Evolutionary conservation across 2,329 filamentous ascomycete genomes (phyloP).

Genomic region (Gremmenia infestans): DNA sequence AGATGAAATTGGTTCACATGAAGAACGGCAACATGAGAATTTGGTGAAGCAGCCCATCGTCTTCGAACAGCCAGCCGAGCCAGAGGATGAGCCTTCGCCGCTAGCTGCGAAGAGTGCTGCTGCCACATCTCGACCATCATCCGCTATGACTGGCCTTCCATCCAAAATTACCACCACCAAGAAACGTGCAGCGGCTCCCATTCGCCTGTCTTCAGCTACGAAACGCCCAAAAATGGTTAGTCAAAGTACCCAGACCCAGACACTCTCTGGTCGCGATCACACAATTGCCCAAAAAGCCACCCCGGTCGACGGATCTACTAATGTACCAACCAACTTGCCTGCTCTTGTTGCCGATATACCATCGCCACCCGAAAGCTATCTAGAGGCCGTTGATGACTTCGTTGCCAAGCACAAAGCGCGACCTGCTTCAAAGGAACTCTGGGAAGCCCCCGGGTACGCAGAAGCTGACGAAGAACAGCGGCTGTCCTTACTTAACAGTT

Average conservation of each 20-base stretch:
- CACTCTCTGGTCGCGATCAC: constrained; percentile 15
- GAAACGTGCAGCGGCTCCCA: constrained; percentile 13
- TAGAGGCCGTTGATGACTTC: constrained; percentile 20
- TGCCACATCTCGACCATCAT: constrained; percentile 7
- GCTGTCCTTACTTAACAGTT: constrained; percentile 40
- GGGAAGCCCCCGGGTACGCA: constrained; percentile 23
- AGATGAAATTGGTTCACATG: not conserved
- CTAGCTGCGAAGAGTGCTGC: constrained; percentile 18
- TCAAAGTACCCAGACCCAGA: constrained; percentile 29
- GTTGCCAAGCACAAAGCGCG: constrained; percentile 20
- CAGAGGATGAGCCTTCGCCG: constrained; percentile 15
- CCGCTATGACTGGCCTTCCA: constrained; percentile 13
- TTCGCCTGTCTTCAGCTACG: constrained; percentile 3
- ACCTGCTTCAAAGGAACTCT: constrained; percentile 23
- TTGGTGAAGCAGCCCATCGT: not conserved
- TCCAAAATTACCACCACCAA: constrained; percentile 17
- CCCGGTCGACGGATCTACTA: not conserved
- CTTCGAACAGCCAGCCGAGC: not conserved
- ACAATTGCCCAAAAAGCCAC: constrained; percentile 1
- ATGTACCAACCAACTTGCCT: not conserved
- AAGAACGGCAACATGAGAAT: not conserved
- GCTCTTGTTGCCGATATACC: not conserved
- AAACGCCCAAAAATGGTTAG: constrained; percentile 29
- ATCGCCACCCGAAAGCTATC: constrained; percentile 17
- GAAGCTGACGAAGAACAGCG: constrained; percentile 35